Percentiles rank a stretch among this genome's conserved stretches.
These are phyloP conservation scores for Blastobotrys attinorum DNA, from an alignment of 805 yeast genomes.

Conservation along the genomic window DNA sequence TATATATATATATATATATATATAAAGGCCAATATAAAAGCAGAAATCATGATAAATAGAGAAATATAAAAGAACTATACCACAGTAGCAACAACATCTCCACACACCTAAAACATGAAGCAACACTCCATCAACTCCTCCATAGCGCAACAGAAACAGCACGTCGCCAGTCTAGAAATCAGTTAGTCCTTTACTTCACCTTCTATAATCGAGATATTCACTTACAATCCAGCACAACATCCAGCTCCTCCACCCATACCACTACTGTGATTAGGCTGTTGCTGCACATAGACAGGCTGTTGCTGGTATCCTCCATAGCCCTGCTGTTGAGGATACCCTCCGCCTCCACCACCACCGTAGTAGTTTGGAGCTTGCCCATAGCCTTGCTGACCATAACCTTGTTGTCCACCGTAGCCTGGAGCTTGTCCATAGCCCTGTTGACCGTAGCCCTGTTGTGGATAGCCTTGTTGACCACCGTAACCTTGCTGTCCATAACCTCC, in stretches of 20 bases:
- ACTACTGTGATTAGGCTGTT: slow-evolving; percentile 20
- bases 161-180: slow-evolving; percentile 13
- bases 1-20: too few relatives aligned
- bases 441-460: slow-evolving; percentile 13
- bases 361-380: slow-evolving; percentile 13
- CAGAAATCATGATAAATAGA: too few relatives aligned
- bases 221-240: slow-evolving; percentile 22
- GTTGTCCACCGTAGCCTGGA: slow-evolving; percentile 20
- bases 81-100: too few relatives aligned
- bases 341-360: slow-evolving; percentile 11
- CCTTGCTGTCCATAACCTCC: slow-evolving; percentile 10
- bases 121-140: slow-evolving; percentile 18
- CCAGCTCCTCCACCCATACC: slow-evolving; percentile 20
- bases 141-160: slow-evolving; percentile 19
- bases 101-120: not conserved
- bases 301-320: slow-evolving; percentile 26
- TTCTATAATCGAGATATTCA: not conserved
- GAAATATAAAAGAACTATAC: too few relatives aligned
- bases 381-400: slow-evolving; percentile 15
- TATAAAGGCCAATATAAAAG: too few relatives aligned
- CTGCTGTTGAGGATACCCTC: slow-evolving; percentile 20
- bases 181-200: not conserved
- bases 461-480: slow-evolving; percentile 13
- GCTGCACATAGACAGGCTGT: slow-evolving; percentile 31
- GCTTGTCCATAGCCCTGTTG: slow-evolving; percentile 17